Conservation (phyloP, 352 stramenopile species). For the Pythium folliculosum region DNA sequence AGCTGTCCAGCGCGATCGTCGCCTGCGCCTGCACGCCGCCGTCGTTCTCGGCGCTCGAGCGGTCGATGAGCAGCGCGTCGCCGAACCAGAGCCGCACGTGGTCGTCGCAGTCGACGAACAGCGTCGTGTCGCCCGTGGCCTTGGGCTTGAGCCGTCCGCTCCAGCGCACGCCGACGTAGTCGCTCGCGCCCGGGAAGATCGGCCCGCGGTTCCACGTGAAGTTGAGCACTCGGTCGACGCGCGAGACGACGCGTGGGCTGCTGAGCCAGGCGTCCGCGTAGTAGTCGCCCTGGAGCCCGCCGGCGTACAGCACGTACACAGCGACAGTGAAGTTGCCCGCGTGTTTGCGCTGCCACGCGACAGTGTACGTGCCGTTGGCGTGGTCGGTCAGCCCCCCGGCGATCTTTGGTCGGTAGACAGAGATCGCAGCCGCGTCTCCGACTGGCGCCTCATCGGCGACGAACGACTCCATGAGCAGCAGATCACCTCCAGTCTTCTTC, state of each 20-base stretch:
- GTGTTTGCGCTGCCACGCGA: conserved; percentile 47
- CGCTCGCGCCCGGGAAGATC: conserved; percentile 47
- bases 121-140: conserved; percentile 37
- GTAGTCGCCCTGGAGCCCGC: conserved; percentile 67
- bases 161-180: conserved; percentile 69
- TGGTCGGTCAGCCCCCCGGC: conserved; percentile 32
- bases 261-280: conserved; percentile 64
- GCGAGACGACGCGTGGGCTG: conserved; percentile 27
- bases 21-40: conserved; percentile 29
- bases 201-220: conserved; percentile 67
- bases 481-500: conserved; percentile 25
- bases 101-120: conserved; percentile 52
- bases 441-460: conserved; percentile 20
- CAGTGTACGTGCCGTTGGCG: conserved; percentile 40
- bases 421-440: too few species aligned
- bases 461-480: conserved; percentile 50
- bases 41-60: conserved; percentile 44
- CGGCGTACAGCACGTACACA: conserved; percentile 59
- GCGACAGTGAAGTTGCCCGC: conserved; percentile 52
- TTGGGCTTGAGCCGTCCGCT: conserved; percentile 64
- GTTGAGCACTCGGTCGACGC: conserved; percentile 69
- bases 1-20: conserved; percentile 37
- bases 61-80: conserved; percentile 62
- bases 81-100: conserved; percentile 67
- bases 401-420: conserved; percentile 30